Evolutionary conservation across 176 grass and related monocot genomes (phyloP).

Genomic region (Rhynchospora breviuscula): DNA sequence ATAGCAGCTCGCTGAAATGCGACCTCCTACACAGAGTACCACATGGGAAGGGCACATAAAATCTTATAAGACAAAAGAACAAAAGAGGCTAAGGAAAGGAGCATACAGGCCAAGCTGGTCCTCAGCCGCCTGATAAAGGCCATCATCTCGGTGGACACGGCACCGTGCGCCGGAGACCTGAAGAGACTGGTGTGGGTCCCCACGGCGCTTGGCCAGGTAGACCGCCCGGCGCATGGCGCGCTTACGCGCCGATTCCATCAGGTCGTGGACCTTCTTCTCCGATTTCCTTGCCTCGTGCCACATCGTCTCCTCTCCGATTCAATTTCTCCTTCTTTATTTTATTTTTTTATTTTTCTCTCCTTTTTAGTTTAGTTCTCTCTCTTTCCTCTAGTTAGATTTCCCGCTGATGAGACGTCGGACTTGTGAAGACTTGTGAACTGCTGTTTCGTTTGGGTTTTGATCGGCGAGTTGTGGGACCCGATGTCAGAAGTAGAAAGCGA

Average conservation of each 20-base stretch:
- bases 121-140: conserved; percentile 90
- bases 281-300: conserved; percentile 95
- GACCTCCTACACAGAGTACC: not conserved
- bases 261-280: conserved; percentile 87
- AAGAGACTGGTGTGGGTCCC: conserved; percentile 76
- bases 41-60: not conserved
- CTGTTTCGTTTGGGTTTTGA: not conserved
- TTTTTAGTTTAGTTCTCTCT: no score
- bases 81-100: not conserved
- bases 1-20: not conserved
- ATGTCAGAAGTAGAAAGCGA: not conserved
- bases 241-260: conserved; percentile 92
- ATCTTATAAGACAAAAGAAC: not conserved
- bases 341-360: not conserved
- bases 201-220: conserved; percentile 79
- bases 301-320: conserved; percentile 31
- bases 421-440: no score
- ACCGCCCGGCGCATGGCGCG: conserved; percentile 72
- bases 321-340: not conserved
- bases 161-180: conserved; percentile 73
- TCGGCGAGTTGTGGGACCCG: not conserved
- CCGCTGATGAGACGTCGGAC: not conserved
- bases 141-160: conserved; percentile 82
- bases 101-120: conserved; percentile 94
- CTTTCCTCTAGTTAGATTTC: not conserved